Evolutionary conservation across 2,329 filamentous ascomycete genomes (phyloP), one percentile per base, ranked within the genome.

Genomic region (Aspergillus thermomutatus): DNA sequence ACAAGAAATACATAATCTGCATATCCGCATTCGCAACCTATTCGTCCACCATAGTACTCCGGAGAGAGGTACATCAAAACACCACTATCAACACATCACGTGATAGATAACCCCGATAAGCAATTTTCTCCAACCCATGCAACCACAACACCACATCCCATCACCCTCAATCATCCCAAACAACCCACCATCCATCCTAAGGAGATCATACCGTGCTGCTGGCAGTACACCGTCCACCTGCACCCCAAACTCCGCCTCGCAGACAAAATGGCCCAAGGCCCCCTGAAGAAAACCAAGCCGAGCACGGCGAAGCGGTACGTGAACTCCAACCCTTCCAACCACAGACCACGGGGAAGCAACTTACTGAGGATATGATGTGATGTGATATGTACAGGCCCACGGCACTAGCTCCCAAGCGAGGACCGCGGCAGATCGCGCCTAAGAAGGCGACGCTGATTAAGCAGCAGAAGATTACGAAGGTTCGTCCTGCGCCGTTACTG

Each of bases 401-500:
- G 34, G 66, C 71, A 7, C 71, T 78, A 37, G 78, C 79, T 11
- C 82, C 81, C 7, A 83, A 83, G 67, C 83, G 81, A 60, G 87
- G 87, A 51, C 75, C 80, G 17, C 80, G 84, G 49, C 79, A 83
- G 51, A 87, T 90, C 65, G 86, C 86, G 52, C 87, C 87, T 3
- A 88, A 88, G 73, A 89, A 88, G 60, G 72, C 80, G 6, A 76
- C 76, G 2, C 74, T 89, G 52, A 79, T 87, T 41, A 80, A 81
- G 68, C 81, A 86, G 68, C 77, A 83, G 61, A 85, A 85, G 66
- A 79, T 88, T 69, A 84, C 82, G 52, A 88, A 87, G 78, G 82
- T 84, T 61, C 26, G 63, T 59, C 8, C 46, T 53, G 5, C n/a
- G 26, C 52, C 25, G 3, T 31, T 17, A 23, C 51, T 34, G 19